A percentile compares a stretch with the other conserved stretches of the same genome.
Evolutionary conservation across 495 filamentous ascomycete genomes (phyloP).

Genomic region (Penicillium arizonense): DNA sequence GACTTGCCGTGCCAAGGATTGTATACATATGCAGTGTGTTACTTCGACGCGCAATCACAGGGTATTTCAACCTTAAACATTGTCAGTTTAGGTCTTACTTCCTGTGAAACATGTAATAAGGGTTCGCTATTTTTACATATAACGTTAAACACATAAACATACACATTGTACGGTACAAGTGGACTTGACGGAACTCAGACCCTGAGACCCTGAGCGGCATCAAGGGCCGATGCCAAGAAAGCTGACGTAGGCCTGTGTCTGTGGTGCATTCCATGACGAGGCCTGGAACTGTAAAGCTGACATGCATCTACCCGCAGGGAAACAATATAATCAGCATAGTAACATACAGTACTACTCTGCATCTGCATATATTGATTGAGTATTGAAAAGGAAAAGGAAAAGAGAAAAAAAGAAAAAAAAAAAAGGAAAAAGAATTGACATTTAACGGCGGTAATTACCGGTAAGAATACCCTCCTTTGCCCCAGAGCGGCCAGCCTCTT

Average conservation of each 20-base stretch:
- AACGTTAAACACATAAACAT: background rate
- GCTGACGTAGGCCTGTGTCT: background rate
- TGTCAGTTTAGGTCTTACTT: background rate
- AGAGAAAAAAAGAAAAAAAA: background rate
- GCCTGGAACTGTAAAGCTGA: background rate
- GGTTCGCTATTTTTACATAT: background rate
- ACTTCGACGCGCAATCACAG: background rate
- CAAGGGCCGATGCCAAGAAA: background rate
- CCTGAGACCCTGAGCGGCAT: background rate
- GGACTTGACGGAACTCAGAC: background rate
- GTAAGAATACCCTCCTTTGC: slow-evolving; percentile 13
- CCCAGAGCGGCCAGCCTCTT: slow-evolving; percentile 6
- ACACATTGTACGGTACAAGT: no score
- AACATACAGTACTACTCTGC: no score
- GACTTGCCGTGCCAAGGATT: background rate
- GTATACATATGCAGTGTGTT: background rate
- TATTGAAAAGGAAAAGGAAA: background rate
- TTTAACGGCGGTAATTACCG: background rate
- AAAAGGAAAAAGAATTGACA: slow-evolving; percentile 6
- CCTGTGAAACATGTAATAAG: background rate
- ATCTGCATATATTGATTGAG: no score
- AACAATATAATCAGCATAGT: no score
- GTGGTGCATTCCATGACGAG: background rate
- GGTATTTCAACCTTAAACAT: background rate
- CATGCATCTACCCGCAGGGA: background rate